Conservation (phyloP, 75 land plant species). For the Sequoiadendron giganteum region DNA sequence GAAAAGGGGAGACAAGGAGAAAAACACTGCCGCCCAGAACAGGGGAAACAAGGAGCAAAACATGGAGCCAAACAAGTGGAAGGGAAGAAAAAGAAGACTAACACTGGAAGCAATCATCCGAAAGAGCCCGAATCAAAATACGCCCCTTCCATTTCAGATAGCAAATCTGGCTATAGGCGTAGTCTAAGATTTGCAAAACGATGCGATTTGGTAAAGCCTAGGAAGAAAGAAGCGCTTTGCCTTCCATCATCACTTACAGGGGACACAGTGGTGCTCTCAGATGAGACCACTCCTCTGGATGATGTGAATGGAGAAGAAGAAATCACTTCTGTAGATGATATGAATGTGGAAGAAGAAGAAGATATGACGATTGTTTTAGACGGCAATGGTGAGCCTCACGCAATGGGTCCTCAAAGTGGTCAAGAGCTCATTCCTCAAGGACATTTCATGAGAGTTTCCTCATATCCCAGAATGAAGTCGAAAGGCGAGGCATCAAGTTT, state of each 20-base stretch:
- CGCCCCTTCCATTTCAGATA: background rate
- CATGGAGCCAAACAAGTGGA: background rate
- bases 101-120: background rate
- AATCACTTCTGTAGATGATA: conserved; percentile 16
- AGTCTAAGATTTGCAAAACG: background rate
- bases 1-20: background rate
- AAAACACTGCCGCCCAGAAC: background rate
- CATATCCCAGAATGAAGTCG: background rate
- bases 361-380: background rate
- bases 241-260: background rate
- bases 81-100: background rate
- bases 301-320: background rate
- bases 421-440: too few relatives aligned
- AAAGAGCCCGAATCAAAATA: background rate
- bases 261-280: background rate
- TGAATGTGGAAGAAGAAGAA: background rate
- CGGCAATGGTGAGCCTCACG: background rate
- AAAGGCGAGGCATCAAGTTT: background rate
- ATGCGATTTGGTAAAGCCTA: background rate
- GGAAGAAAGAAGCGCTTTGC: background rate
- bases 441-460: background rate
- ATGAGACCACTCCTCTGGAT: background rate
- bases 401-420: too few relatives aligned
- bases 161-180: background rate
- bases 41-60: background rate